Base-by-base conservation (phyloP, 1,139 yeast species). In the Nakaseomyces glabratus region DNA sequence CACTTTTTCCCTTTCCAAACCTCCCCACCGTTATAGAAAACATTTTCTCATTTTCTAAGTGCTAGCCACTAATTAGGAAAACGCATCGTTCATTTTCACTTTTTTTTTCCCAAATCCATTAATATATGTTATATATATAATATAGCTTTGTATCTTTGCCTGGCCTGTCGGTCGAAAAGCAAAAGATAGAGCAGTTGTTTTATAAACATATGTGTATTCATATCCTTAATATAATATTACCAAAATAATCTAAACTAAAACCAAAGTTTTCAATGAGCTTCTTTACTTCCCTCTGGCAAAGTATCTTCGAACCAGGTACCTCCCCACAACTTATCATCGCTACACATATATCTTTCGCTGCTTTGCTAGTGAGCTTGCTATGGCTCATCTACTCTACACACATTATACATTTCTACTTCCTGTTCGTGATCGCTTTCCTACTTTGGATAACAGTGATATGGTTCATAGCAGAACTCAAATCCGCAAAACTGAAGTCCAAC, bases 231-330 rank as follows among this genome's bases (percentile, higher is more conserved):
- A 10, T 20, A 20, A 7, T 22, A 17, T 16, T 11, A 5, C 10
- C 3, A 6, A 15, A 28, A 9, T 9, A 12, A 20, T 21, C 8
- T 9, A 26, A 9, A 10, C 14, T 28, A 4, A 10, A n/a, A n/a
- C n/a, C n/a, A n/a, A n/a, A n/a, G n/a, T n/a, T n/a, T n/a, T n/a
- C n/a, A n/a, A n/a, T 31, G 25, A 33, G 63, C 20, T 78, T 82
- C 55, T 48, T 82, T 26, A 68, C 62, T 16, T 93, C 81, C 22
- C 68, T 90, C 33, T 88, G 97, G 96, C 78, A 81, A 41, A 81
- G 95, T 6, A 73, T 90, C 20, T 81, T 88, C 58, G 80, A 88
- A n/a, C 97, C 97, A 2, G 98, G 98, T 1, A 75, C 94, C 0
- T 73, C 90, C 0, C 96, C 96, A 1, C 86, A 93, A 1, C 68